Conservation (phyloP, 768 basidiomycete genomes). For the Auriscalpium vulgare region DNA sequence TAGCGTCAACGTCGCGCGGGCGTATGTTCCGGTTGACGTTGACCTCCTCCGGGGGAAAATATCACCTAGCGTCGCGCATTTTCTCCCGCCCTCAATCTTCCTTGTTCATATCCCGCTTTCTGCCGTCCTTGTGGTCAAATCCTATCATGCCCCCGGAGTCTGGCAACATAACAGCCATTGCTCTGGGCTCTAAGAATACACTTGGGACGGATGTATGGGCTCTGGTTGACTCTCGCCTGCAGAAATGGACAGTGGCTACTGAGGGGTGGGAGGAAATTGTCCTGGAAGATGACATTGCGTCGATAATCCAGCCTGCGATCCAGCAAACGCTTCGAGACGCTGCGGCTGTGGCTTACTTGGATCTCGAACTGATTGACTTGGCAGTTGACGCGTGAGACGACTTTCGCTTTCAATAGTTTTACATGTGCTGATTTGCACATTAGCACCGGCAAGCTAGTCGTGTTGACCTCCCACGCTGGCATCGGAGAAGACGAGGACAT, state of each 20-base stretch:
- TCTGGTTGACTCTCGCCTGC: conserved; percentile 57
- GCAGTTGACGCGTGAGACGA: conserved; percentile 45
- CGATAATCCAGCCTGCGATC: conserved; percentile 39
- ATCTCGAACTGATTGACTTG: conserved; percentile 69
- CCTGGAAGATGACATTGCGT: conserved; percentile 48
- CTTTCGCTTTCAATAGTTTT: not conserved
- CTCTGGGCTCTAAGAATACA: conserved; percentile 36
- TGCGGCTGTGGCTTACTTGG: conserved; percentile 39
- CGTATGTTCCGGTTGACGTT: conserved; percentile 56
- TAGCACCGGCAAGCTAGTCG: conserved; percentile 45
- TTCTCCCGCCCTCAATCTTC: conserved; percentile 50
- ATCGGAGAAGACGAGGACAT: conserved; percentile 38
- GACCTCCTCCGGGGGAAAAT: conserved; percentile 61
- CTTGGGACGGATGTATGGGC: conserved; percentile 58
- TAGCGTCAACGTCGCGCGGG: conserved; percentile 62
- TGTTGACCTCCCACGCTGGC: conserved; percentile 64
- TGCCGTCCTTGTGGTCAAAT: conserved; percentile 36
- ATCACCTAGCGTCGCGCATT: conserved; percentile 47
- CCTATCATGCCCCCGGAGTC: conserved; percentile 35
- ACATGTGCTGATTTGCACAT: not conserved
- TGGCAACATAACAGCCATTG: conserved; percentile 61
- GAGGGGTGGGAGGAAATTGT: conserved; percentile 67
- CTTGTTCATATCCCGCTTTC: conserved; percentile 35
- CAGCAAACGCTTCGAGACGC: conserved; percentile 31
- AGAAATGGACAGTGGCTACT: conserved; percentile 59